Base-by-base conservation (phyloP, 1,139 yeast species). In the Candida sp. region DNA sequence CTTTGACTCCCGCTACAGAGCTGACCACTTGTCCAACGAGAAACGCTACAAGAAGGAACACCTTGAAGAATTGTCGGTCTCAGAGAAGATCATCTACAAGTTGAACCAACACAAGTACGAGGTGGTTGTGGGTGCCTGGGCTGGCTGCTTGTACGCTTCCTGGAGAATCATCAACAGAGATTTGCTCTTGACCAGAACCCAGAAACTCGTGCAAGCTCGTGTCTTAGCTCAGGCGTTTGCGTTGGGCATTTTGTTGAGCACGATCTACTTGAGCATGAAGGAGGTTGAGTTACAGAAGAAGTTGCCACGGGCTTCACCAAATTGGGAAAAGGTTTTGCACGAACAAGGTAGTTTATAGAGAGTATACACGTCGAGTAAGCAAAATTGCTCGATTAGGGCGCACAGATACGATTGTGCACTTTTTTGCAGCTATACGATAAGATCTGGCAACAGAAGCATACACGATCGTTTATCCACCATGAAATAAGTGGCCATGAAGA, bases 221-320 rank as follows among this genome's bases (percentile, higher is more conserved):
- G 90, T 91, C 83, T 90, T 89, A 65, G 97, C 97, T 3, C 97
- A 91, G 69, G 91, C 89, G 53, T 71, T 90, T 53, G 84, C 91
- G 2, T 88, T 86, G 48, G 79, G 80, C 8, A 71, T 87, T 53
- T 70, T 87, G 58, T 70, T 87, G 56, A 86, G 83, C 40, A 81
- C 91, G 3, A 76, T 87, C 57, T 83, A 85, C 45, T 70, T 87
- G 59, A 74, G 83, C 38, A 72, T 84, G 70, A 84, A 80, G 58
- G 90, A 86, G 59, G 81, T 78, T 57, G 80, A 83, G 40, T 47
- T 59, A 38, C 53, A 61, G 50, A 65, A 67, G 58, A 55, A 58
- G 38, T 58, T 60, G 42, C 73, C 76, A 3, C 63, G 69, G 17
- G 70, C 71, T 30, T 58, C 68, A 34, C 75, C 77, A 1, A 75